phyloP scores from a whole-genome alignment of 2,329 filamentous ascomycete genomes.

The Diaporthe ilicicola region DNA sequence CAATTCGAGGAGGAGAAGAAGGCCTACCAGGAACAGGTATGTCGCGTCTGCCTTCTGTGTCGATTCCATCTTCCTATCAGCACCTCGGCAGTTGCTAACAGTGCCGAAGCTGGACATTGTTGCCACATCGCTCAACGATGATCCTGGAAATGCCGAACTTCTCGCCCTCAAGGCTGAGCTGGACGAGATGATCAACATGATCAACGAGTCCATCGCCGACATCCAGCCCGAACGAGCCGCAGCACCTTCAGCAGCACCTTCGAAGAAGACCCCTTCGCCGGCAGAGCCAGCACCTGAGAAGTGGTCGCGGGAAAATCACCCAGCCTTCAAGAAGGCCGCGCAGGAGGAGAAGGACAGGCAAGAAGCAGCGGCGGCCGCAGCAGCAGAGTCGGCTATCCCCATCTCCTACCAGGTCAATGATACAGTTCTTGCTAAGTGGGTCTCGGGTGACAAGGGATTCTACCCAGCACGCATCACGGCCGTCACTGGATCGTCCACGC shows the following conservation, averaged over 20 bases:
- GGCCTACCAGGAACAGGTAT: conserved; percentile 66
- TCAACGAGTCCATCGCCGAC: conserved; percentile 83
- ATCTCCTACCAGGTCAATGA: conserved; percentile 86
- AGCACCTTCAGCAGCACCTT: conserved; percentile 54
- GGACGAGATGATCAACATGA: conserved; percentile 80
- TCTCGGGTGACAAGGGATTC: conserved; percentile 86
- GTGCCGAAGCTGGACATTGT: conserved; percentile 76
- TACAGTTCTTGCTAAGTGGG: conserved; percentile 88
- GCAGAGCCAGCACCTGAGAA: conserved; percentile 69
- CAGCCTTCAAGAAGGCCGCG: conserved; percentile 72
- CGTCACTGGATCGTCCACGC: conserved; percentile 89
- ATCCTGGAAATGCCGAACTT: conserved; percentile 82
- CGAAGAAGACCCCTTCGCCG: conserved; percentile 49
- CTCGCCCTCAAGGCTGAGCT: conserved; percentile 81
- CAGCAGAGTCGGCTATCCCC: conserved; percentile 39
- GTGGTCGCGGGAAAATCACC: conserved; percentile 83
- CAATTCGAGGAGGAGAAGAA: conserved; percentile 61
- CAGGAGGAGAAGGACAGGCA: conserved; percentile 61
- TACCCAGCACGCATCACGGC: conserved; percentile 94
- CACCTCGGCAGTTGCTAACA: conserved; percentile 33
- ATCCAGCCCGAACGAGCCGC: conserved; percentile 65
- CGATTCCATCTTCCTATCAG: background rate
- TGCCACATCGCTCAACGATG: conserved; percentile 77
- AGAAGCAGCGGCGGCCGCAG: conserved; percentile 31
- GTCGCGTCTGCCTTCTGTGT: conserved; percentile 32